Evolutionary conservation across 768 basidiomycete genomes (phyloP), one percentile per base, ranked within the genome.

Genomic region (Tricholoma matsutake): DNA sequence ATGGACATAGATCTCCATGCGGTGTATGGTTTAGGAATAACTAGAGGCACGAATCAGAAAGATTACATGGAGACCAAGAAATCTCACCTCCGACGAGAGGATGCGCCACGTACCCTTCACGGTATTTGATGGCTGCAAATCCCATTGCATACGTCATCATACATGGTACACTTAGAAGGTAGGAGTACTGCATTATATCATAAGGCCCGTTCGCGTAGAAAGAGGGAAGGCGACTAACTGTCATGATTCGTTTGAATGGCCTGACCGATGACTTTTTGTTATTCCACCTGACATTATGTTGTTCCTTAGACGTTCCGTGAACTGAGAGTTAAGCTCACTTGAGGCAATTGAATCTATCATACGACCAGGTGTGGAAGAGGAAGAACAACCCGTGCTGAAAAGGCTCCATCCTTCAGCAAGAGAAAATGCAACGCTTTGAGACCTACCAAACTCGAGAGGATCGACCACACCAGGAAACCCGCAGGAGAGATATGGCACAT

Each of bases 181-280:
- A 92, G 2, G 88, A 83, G 70, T 92, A 92, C 89, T 92, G 63
- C 6, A 14, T 14, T n/a, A 22, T 9, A 10, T 47, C 59, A 28
- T 59, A 54, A 57, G 56, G 37, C 32, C 25, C 43, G 6, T 5
- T 28, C 3, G 29, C 11, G 52, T 4, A 22, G 11, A 56, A 43
- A 18, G 14, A 43, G 29, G 31, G 5, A 16, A 29, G 22, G 11
- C 20, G n/a, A 71, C 84, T 58, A 61, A 92, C 91, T 37, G 89
- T 93, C 92, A 94, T 93, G 69, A 93, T 68, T 28, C 92, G 84
- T 72, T 91, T 93, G 76, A 93, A 93, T 3, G 88, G 82, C n/a
- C 89, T 89, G 14, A 86, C 81, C 61, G 84, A 72, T 2, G 82
- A 80, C 1, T 86, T n/a, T n/a, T n/a, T 88, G 29, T 81, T 82